A percentile compares a stretch with the other conserved stretches of the same genome.
phyloP scores from a whole-genome alignment of 345 rosid genomes.

The Tarenaya hassleriana region DNA sequence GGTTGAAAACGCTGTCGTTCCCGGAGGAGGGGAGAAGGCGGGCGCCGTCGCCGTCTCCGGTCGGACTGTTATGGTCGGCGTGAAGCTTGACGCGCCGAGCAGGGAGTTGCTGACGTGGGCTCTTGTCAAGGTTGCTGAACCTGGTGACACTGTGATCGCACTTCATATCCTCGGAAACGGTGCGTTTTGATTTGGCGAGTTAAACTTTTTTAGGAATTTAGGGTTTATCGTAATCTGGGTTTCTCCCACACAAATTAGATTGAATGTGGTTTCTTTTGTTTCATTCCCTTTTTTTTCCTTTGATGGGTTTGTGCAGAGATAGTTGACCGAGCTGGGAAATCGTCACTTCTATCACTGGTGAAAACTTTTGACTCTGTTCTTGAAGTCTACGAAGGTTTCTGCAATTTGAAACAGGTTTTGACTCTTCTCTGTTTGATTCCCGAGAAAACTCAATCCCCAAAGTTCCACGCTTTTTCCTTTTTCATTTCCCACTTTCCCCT shows the following conservation, averaged over 20 bases:
- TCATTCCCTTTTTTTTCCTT: neutral
- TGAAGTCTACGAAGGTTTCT: slow-evolving; percentile 81
- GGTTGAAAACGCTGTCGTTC: slow-evolving; percentile 21
- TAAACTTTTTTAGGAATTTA: slow-evolving; percentile 3
- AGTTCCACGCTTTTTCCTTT: neutral
- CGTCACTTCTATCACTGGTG: slow-evolving; percentile 62
- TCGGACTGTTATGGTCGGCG: slow-evolving; percentile 65
- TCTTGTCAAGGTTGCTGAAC: slow-evolving; percentile 71
- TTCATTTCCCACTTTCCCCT: neutral
- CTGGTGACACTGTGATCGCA: slow-evolving; percentile 78
- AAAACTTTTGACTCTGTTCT: slow-evolving; percentile 74
- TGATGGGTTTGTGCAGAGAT: slow-evolving; percentile 28
- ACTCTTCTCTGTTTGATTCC: slow-evolving; percentile 3
- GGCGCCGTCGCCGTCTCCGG: slow-evolving; percentile 16
- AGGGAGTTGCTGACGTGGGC: slow-evolving; percentile 84
- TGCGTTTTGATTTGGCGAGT: slow-evolving; percentile 11
- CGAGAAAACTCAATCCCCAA: neutral
- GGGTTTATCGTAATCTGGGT: neutral
- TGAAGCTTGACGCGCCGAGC: slow-evolving; percentile 62
- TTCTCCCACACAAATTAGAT: neutral
- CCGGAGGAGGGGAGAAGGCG: slow-evolving; percentile 21
- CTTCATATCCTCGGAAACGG: slow-evolving; percentile 73
- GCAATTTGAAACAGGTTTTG: slow-evolving; percentile 82
- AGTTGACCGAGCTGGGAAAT: slow-evolving; percentile 46
- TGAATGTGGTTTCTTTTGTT: neutral